These are phyloP conservation scores for Arctium lappa DNA, from an alignment of 129 eudicot species.

Conservation along the genomic window DNA sequence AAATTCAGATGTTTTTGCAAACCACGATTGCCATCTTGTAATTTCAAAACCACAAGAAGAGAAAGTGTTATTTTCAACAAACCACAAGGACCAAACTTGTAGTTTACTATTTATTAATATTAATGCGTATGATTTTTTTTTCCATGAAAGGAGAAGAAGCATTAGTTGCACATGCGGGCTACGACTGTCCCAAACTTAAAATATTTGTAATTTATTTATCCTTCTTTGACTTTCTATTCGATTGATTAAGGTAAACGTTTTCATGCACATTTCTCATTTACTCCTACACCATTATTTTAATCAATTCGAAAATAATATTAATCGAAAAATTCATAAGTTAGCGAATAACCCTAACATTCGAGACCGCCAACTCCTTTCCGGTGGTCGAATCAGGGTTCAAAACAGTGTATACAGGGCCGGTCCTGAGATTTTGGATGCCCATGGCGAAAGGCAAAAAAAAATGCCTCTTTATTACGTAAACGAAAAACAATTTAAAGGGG, in stretches of 20 bases:
- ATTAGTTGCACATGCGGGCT: constrained; percentile 18
- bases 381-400: too few relatives aligned
- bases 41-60: too few relatives aligned
- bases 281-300: background rate
- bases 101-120: background rate
- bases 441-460: too few relatives aligned
- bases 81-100: too few relatives aligned
- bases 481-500: too few relatives aligned
- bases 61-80: too few relatives aligned
- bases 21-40: too few relatives aligned
- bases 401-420: too few relatives aligned
- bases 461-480: too few relatives aligned
- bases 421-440: too few relatives aligned
- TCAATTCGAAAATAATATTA: background rate
- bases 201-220: background rate
- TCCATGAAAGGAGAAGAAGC: background rate
- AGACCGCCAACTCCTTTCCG: background rate
- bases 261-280: constrained; percentile 17
- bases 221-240: constrained; percentile 5
- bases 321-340: background rate
- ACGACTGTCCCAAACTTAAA: background rate
- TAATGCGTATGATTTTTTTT: background rate
- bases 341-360: background rate
- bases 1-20: too few relatives aligned
- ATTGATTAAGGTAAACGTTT: constrained; percentile 10